Conservation (phyloP, 176 grass and related monocot genomes). For the Alopecurus myosuroides region DNA sequence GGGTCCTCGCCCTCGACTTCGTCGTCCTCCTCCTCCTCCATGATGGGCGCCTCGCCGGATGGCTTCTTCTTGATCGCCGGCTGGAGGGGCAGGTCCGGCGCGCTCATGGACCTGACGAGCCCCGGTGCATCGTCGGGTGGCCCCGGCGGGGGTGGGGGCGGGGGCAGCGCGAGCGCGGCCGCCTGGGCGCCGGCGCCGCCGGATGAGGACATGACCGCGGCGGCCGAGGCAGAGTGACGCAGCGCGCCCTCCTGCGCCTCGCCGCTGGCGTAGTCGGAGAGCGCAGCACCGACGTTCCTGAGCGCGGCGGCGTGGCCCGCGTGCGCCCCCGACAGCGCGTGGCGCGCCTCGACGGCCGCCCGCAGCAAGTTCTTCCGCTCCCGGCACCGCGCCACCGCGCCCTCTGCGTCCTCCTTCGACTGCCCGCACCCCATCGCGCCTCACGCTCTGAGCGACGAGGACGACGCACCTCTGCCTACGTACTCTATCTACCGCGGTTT, state of each 20-base stretch:
- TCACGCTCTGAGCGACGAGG: not conserved
- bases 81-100: conserved; percentile 39
- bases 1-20: conserved; percentile 1
- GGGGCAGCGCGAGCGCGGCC: not conserved
- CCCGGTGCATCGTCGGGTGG: not conserved
- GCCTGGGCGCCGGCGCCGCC: conserved; percentile 10
- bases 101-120: conserved; percentile 43
- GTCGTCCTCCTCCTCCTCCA: conserved; percentile 31
- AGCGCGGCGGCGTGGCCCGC: conserved; percentile 56
- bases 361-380: conserved; percentile 56
- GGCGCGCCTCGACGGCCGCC: conserved; percentile 35
- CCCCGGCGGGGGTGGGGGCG: conserved; percentile 31
- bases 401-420: conserved; percentile 64
- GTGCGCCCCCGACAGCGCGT: conserved; percentile 58
- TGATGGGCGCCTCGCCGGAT: conserved; percentile 39
- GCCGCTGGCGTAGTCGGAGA: conserved; percentile 57
- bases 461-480: not conserved
- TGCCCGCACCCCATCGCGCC: conserved; percentile 58
- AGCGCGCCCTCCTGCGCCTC: not conserved
- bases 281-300: conserved; percentile 61
- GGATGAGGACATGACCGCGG: not conserved
- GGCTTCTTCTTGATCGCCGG: conserved; percentile 19
- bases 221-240: not conserved
- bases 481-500: no score
- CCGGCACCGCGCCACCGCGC: conserved; percentile 48